Percentiles rank a stretch among this genome's conserved stretches.
phyloP scores from a whole-genome alignment of 768 basidiomycete species.

The Phanerochaete sordida region DNA sequence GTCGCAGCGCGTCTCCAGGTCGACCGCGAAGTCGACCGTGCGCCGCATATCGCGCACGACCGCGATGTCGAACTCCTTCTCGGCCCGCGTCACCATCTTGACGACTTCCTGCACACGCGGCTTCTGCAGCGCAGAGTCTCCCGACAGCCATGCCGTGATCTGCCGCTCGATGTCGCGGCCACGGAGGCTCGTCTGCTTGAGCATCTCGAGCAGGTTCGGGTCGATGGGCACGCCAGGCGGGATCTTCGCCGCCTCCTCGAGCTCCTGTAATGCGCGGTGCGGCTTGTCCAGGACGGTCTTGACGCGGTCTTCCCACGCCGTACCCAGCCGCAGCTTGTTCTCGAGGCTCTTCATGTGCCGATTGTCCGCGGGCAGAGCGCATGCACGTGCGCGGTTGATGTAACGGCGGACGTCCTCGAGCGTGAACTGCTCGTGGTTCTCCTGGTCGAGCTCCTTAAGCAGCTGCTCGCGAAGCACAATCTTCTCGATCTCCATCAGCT shows the following conservation, averaged over 20 bases:
- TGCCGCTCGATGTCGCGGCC: constrained; percentile 80
- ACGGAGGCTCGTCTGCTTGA: constrained; percentile 61
- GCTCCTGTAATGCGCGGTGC: constrained; percentile 70
- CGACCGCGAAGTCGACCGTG: constrained; percentile 71
- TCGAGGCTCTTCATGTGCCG: constrained; percentile 61
- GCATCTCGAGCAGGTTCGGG: constrained; percentile 56
- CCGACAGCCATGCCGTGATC: constrained; percentile 65
- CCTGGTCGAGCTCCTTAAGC: constrained; percentile 69
- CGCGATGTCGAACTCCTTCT: constrained; percentile 73
- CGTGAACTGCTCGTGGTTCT: constrained; percentile 65
- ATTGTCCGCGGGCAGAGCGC: constrained; percentile 63
- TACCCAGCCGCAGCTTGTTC: constrained; percentile 61
- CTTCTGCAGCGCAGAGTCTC: constrained; percentile 49
- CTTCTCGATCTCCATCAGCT: constrained; percentile 72
- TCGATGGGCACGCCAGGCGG: constrained; percentile 71
- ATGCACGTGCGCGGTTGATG: constrained; percentile 65
- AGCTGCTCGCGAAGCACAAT: constrained; percentile 80
- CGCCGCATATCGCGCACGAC: constrained; percentile 63
- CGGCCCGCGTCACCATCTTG: constrained; percentile 63
- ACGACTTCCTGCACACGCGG: constrained; percentile 69
- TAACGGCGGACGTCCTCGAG: constrained; percentile 76
- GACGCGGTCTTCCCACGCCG: constrained; percentile 75
- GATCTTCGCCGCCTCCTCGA: constrained; percentile 68
- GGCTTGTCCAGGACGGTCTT: constrained; percentile 62
- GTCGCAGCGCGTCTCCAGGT: constrained; percentile 74